Percentiles rank a stretch among this genome's conserved stretches.
These are phyloP conservation scores for Annulohypoxylon truncatum DNA, from an alignment of 2,329 filamentous ascomycete species.

Conservation along the genomic window DNA sequence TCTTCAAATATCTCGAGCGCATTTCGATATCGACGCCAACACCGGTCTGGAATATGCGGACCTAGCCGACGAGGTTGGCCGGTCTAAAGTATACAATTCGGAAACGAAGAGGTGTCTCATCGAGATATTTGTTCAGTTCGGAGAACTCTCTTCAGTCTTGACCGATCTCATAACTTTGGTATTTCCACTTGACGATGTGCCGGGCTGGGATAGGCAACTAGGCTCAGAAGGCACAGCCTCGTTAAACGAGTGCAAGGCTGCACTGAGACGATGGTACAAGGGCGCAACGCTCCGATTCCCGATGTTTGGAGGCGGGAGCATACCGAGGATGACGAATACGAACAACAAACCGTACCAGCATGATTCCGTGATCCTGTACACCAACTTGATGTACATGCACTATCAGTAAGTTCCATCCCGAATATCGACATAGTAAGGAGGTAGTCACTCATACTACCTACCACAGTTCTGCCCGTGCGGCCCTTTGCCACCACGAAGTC, in stretches of 20 bases:
- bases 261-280: constrained; percentile 56
- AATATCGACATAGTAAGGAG: background rate
- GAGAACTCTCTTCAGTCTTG: constrained; percentile 59
- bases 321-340: constrained; percentile 43
- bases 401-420: constrained; percentile 57
- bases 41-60: constrained; percentile 56
- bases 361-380: constrained; percentile 59
- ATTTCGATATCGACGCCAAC: constrained; percentile 58
- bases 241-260: constrained; percentile 53
- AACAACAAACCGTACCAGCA: constrained; percentile 51
- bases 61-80: constrained; percentile 58
- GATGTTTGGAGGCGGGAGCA: constrained; percentile 51
- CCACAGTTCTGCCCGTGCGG: constrained; percentile 56
- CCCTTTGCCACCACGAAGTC: constrained; percentile 60
- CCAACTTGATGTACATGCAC: constrained; percentile 63
- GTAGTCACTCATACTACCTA: constrained; percentile 22
- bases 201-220: constrained; percentile 54
- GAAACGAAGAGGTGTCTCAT: constrained; percentile 59
- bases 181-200: constrained; percentile 57
- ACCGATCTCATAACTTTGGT: constrained; percentile 60
- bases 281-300: constrained; percentile 54
- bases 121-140: constrained; percentile 59
- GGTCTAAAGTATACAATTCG: constrained; percentile 59
- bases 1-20: constrained; percentile 60
- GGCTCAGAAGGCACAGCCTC: constrained; percentile 49